These are phyloP conservation scores for Hypoxylon sp. DNA, from an alignment of 2,329 filamentous ascomycete species.

Conservation along the genomic window DNA sequence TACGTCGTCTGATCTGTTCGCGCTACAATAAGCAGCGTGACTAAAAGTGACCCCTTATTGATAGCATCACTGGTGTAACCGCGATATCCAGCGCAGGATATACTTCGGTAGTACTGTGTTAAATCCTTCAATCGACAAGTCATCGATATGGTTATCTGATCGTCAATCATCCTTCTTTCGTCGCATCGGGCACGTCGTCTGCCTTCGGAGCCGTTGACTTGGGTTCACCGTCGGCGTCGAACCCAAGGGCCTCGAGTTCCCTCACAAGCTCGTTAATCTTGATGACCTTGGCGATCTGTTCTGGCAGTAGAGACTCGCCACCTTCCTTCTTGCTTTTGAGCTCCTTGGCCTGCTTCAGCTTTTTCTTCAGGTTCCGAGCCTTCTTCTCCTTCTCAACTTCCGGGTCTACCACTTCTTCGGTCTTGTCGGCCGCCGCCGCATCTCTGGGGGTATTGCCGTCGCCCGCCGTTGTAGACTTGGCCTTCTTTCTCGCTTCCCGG, in stretches of 20 bases:
- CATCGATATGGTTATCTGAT: constrained; percentile 5
- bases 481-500: constrained; percentile 69
- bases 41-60: constrained; percentile 3
- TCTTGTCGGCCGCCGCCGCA: constrained; percentile 45
- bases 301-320: constrained; percentile 85
- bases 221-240: constrained; percentile 82
- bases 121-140: neutral
- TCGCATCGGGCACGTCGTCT: constrained; percentile 24
- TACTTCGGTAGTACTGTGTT: neutral
- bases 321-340: constrained; percentile 91
- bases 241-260: constrained; percentile 87
- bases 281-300: constrained; percentile 97
- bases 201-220: constrained; percentile 9
- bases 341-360: constrained; percentile 92
- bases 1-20: neutral
- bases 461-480: constrained; percentile 66
- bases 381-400: constrained; percentile 92
- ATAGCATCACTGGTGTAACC: neutral
- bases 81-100: neutral
- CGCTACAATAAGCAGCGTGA: neutral
- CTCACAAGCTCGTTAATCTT: constrained; percentile 95
- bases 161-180: constrained; percentile 41
- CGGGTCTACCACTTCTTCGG: constrained; percentile 69
- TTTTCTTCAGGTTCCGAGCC: constrained; percentile 91
- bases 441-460: constrained; percentile 55